Base-by-base conservation (phyloP, 2,329 filamentous ascomycete genomes). In the Fusarium xyrophilum region DNA sequence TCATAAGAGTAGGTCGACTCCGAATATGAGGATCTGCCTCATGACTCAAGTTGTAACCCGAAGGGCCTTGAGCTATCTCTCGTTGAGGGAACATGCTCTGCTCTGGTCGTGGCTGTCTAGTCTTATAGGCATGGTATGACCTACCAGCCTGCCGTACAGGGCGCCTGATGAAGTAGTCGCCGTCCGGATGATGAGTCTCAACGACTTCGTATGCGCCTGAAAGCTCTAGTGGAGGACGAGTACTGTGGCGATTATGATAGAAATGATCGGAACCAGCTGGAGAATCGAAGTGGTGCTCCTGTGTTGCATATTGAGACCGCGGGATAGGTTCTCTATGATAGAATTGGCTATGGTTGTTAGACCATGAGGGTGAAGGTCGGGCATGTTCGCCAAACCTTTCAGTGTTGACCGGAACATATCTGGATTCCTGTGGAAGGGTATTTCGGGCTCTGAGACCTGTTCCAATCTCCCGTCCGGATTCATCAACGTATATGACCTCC, bases 161-260 rank as follows among this genome's bases (percentile, higher is more conserved):
- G 30, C 82, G 79, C 39, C 80, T 78, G 55, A 84, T 78, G 62
- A 82, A 80, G 63, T 85, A 85, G 50, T 82, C 78, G 14, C 83
- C 83, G 23, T 79, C 74, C 4, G 79, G 76, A 68, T 83, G 81
- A 15, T 78, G 76, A 11, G 83, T 79, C 39, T 82, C 79, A 35
- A 86, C 78, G 14, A 84, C 75, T 69, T 86, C 84, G 61, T 81
- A 82, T 7, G 78, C 67, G 47, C 80, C 79, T 9, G 71, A 59
- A 28, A 51, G 65, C 12, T 53, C 54, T 21, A 44, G 33, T 7
- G 59, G 58, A n/a, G 56, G 63, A 19, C 19, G 62, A 19, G 35
- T 32, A 33, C 50, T 36, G 11, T 30, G 54, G 19, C 35, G 48
- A 25, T 70, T 64, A 38, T 73, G 57, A 44, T 67, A 68, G 27